Base-by-base conservation (phyloP, 2,329 filamentous ascomycete genomes). In the Thermothelomyces thermophilus region DNA sequence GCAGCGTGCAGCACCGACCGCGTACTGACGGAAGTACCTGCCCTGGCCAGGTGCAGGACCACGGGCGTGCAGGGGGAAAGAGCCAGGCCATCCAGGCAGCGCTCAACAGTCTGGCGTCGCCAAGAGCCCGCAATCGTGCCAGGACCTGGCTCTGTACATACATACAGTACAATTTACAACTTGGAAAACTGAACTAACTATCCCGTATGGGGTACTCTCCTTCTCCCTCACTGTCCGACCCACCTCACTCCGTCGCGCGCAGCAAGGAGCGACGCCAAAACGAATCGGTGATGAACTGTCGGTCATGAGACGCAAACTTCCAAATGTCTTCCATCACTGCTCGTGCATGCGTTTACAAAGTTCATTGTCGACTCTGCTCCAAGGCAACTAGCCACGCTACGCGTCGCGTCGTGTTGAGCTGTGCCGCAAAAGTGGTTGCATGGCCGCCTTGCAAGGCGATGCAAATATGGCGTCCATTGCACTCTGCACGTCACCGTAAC, bases 1-100 rank as follows among this genome's bases (percentile, higher is more conserved):
- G 53, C 56, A 59, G 55, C 58, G 41, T 56, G 58, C 58, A 60
- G 55, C 56, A 54, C 51, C 45, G 48, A 22, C 52, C 45, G 46
- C 47, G 57, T 51, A 55, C 46, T 60, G 58, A 37, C 28, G 41
- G 28, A 57, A 7, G 24, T 48, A 41, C 48, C 41, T 52, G 45
- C 53, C 57, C 51, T 55, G 55, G 50, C 52, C 55, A 46, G 46
- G 46, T 26, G 50, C 57, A 56, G 55, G 48, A 53, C 53, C 52
- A 48, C 48, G 41, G 34, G 28, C 48, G 46, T 50, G 56, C 57
- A 58, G 54, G 57, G 54, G 57, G 55, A 19, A 41, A 47, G 36
- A 46, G 37, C 49, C 46, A 50, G 54, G 49, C 50, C 43, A 48
- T 26, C 50, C 46, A 51, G 51, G 53, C 53, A 59, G 53, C 53